Evolutionary conservation across 768 basidiomycete genomes (phyloP).

Genomic region (Panaeolus papilionaceus): DNA sequence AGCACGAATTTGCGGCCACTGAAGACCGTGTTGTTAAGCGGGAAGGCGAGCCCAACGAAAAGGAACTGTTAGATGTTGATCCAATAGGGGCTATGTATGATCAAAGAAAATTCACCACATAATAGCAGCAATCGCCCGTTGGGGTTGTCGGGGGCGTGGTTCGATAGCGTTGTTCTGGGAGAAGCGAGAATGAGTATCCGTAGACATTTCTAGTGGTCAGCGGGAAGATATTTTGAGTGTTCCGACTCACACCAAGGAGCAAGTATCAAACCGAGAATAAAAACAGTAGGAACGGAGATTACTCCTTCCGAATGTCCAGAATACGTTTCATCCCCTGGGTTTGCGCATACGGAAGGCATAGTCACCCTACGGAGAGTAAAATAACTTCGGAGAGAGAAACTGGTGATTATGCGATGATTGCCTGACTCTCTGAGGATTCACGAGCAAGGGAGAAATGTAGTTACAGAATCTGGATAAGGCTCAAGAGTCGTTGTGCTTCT

Average conservation of each 20-base stretch:
- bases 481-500: no score
- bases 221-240: background rate
- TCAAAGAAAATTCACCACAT: background rate
- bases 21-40: background rate
- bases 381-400: no score
- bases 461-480: no score
- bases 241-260: background rate
- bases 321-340: background rate
- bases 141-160: background rate
- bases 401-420: no score
- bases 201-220: slow-evolving; percentile 1
- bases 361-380: no score
- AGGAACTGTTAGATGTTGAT: background rate
- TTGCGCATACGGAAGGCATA: background rate
- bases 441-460: no score
- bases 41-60: background rate
- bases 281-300: background rate
- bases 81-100: background rate
- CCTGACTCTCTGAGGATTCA: no score
- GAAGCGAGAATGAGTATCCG: background rate
- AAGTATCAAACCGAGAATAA: background rate
- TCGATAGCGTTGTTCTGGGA: background rate
- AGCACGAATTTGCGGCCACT: background rate
- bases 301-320: background rate
- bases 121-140: no score